phyloP scores from a whole-genome alignment of 768 basidiomycete genomes.

The Hortiboletus campestris region DNA sequence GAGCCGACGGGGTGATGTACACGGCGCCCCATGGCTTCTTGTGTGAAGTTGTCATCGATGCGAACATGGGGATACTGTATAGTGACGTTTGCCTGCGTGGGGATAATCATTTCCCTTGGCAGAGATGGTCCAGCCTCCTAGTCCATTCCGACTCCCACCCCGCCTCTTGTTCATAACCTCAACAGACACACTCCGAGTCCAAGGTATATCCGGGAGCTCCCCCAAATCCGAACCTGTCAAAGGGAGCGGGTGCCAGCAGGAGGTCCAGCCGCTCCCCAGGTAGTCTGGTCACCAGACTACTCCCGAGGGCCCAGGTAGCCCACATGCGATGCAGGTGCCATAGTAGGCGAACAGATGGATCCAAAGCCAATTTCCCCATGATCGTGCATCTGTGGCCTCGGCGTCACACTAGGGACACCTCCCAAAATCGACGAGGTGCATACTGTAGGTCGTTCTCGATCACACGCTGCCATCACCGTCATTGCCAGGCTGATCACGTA shows the following conservation, averaged over 20 bases:
- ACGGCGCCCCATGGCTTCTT: no score
- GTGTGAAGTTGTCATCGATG: no score
- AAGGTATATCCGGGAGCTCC: no score
- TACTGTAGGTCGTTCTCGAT: constrained; percentile 1
- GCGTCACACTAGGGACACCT: constrained; percentile 17
- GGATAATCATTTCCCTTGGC: no score
- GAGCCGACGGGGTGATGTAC: no score
- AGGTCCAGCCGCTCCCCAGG: not conserved
- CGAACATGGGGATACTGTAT: no score
- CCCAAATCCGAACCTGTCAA: not conserved
- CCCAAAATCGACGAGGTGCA: constrained; percentile 25
- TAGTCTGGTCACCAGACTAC: no score
- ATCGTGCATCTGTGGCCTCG: constrained; percentile 30
- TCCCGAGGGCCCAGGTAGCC: no score
- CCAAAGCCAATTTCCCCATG: constrained; percentile 37
- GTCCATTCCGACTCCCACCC: constrained; percentile 19
- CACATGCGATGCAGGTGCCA: no score
- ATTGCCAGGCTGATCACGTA: not conserved
- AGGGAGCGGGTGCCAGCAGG: not conserved
- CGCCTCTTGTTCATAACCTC: constrained; percentile 35
- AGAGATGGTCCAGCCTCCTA: constrained; percentile 31
- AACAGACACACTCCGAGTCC: constrained; percentile 12
- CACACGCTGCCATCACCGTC: no score
- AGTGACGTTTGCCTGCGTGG: no score
- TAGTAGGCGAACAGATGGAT: constrained; percentile 25